These are phyloP conservation scores for Neolentinus lepideus DNA, from an alignment of 1,284 basidiomycete genomes.

Conservation along the genomic window DNA sequence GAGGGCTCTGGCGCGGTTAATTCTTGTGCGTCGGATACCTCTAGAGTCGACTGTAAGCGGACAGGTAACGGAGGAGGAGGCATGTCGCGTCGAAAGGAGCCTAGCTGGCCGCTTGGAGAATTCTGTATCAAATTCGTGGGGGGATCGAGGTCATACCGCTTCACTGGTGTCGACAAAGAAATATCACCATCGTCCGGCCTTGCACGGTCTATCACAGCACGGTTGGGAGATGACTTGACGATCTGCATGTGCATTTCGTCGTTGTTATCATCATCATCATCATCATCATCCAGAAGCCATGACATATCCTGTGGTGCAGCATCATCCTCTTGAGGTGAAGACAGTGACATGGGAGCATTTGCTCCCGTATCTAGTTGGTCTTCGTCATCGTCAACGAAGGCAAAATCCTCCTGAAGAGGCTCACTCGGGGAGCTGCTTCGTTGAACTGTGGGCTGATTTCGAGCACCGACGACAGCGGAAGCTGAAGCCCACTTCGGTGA, in stretches of 20 bases:
- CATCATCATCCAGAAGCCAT: constrained; percentile 44
- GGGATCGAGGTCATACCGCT: background rate
- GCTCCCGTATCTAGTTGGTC: background rate
- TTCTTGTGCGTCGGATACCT: background rate
- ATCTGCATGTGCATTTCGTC: constrained; percentile 43
- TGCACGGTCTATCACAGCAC: background rate
- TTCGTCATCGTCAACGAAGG: background rate
- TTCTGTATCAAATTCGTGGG: background rate
- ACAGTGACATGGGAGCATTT: constrained; percentile 1
- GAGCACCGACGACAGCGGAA: background rate
- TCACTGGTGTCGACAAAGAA: background rate
- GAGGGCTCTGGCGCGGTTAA: constrained; percentile 34
- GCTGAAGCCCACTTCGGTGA: background rate
- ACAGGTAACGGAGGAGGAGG: constrained; percentile 34
- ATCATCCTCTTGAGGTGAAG: constrained; percentile 6
- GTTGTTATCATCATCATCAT: constrained; percentile 41
- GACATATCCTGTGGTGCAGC: constrained; percentile 35
- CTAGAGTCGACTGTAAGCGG: constrained; percentile 12
- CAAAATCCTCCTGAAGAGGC: background rate
- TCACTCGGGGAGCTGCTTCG: background rate
- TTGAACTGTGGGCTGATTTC: background rate
- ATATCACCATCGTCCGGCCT: constrained; percentile 7
- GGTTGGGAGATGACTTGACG: constrained; percentile 36
- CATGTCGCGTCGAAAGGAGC: constrained; percentile 19
- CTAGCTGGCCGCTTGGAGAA: background rate